Evolutionary conservation across 2,329 filamentous ascomycete genomes (phyloP).

Genomic region (Achaetomium macrosporum): DNA sequence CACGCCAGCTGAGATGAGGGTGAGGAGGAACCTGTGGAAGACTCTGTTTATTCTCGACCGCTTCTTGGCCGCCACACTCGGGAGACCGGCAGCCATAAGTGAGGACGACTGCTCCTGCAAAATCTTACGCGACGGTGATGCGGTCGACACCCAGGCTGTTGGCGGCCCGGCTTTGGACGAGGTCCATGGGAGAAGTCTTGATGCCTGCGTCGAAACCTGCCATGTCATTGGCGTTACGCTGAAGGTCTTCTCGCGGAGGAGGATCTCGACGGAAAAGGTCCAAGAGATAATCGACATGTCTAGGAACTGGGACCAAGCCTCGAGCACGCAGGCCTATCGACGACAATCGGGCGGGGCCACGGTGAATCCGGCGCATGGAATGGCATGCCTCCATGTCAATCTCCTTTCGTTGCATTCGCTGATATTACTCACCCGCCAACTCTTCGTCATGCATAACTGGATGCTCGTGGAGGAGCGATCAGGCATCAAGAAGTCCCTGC

Average conservation of each 20-base stretch:
- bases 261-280: slow-evolving; percentile 51
- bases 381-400: slow-evolving; percentile 57
- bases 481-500: slow-evolving; percentile 25
- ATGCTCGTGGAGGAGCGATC: slow-evolving; percentile 31
- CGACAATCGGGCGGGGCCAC: slow-evolving; percentile 39
- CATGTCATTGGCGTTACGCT: slow-evolving; percentile 54
- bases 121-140: slow-evolving; percentile 33
- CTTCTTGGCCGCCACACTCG: slow-evolving; percentile 57
- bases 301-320: slow-evolving; percentile 45
- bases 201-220: slow-evolving; percentile 52
- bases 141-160: slow-evolving; percentile 28
- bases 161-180: slow-evolving; percentile 14
- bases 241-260: slow-evolving; percentile 54
- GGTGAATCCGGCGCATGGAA: slow-evolving; percentile 41
- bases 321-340: slow-evolving; percentile 44
- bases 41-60: slow-evolving; percentile 60
- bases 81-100: slow-evolving; percentile 55
- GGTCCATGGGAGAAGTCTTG: slow-evolving; percentile 36
- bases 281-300: slow-evolving; percentile 52
- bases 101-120: slow-evolving; percentile 53
- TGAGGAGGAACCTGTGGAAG: slow-evolving; percentile 56
- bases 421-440: slow-evolving; percentile 58
- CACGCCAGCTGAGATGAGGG: slow-evolving; percentile 37
- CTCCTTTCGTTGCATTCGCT: slow-evolving; percentile 58
- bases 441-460: slow-evolving; percentile 54